Evolutionary conservation across 208 protist genomes (phyloP).

Genomic region (Crithidia expoeki): DNA sequence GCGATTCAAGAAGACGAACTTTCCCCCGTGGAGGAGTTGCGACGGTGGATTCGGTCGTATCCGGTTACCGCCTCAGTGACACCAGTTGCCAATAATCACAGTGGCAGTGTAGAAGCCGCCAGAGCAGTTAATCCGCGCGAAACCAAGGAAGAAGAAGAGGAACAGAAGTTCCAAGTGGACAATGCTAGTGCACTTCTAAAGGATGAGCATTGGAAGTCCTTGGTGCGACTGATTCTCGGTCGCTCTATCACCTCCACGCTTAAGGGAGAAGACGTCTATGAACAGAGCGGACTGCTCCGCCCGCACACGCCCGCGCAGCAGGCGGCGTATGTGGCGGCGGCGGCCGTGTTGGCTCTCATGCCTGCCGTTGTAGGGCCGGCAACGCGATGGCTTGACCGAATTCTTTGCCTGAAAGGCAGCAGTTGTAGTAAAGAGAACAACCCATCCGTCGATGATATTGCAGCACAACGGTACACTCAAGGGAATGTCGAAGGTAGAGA

Average conservation of each 20-base stretch:
- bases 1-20: background rate
- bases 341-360: slow-evolving; percentile 2
- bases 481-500: background rate
- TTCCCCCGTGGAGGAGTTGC: background rate
- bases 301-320: slow-evolving; percentile 15
- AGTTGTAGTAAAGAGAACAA: background rate
- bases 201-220: background rate
- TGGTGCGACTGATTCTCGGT: slow-evolving; percentile 9
- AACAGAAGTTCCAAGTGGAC: background rate
- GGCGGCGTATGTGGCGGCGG: slow-evolving; percentile 13
- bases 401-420: background rate
- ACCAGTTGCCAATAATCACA: background rate
- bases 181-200: too few relatives aligned
- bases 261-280: slow-evolving; percentile 5
- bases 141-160: background rate
- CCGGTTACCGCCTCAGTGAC: background rate
- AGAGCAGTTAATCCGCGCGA: background rate
- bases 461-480: background rate
- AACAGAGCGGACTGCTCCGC: background rate
- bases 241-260: background rate
- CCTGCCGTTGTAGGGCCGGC: slow-evolving; percentile 6
- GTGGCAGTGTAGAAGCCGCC: background rate
- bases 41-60: background rate
- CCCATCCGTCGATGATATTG: too few relatives aligned
- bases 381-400: slow-evolving; percentile 21